A percentile compares a stretch with the other conserved stretches of the same genome.
phyloP scores from a whole-genome alignment of 2,329 filamentous ascomycete species.

The Neofusicoccum cordaticola region DNA sequence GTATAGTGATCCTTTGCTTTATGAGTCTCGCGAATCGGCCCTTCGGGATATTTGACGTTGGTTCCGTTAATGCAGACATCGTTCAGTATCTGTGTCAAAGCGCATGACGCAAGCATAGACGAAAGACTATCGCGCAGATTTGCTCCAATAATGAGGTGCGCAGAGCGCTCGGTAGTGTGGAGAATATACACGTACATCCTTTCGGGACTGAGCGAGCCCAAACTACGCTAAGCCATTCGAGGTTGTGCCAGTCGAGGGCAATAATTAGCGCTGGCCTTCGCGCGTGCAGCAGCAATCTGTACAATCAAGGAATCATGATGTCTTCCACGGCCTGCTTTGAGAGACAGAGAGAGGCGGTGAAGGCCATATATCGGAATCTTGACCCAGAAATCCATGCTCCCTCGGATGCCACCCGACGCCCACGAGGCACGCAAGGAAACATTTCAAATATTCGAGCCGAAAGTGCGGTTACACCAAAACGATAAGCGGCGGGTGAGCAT shows the following conservation, averaged over 20 bases:
- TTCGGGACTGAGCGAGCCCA: too few species aligned
- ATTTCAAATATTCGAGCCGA: background rate
- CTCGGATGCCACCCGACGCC: background rate
- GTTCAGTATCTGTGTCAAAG: background rate
- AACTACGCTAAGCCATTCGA: too few species aligned
- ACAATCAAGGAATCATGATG: background rate
- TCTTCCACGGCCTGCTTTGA: background rate
- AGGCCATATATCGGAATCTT: background rate
- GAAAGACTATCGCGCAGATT: background rate
- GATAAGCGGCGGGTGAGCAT: background rate
- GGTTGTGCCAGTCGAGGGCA: too few species aligned
- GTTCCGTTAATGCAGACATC: slow-evolving; percentile 1
- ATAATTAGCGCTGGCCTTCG: too few species aligned
- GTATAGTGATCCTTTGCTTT: slow-evolving; percentile 1
- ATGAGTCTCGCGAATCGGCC: background rate
- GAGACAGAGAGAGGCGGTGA: background rate
- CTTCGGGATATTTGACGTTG: background rate
- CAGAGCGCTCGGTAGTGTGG: too few species aligned
- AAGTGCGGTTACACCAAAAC: background rate
- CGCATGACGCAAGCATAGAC: background rate
- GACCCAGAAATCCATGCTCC: background rate
- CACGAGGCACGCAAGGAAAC: slow-evolving; percentile 6
- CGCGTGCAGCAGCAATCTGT: too few species aligned
- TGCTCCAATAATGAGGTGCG: background rate
- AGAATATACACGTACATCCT: too few species aligned